Conservation (phyloP, 495 filamentous ascomycete species). For the Cryomyces antarcticus region DNA sequence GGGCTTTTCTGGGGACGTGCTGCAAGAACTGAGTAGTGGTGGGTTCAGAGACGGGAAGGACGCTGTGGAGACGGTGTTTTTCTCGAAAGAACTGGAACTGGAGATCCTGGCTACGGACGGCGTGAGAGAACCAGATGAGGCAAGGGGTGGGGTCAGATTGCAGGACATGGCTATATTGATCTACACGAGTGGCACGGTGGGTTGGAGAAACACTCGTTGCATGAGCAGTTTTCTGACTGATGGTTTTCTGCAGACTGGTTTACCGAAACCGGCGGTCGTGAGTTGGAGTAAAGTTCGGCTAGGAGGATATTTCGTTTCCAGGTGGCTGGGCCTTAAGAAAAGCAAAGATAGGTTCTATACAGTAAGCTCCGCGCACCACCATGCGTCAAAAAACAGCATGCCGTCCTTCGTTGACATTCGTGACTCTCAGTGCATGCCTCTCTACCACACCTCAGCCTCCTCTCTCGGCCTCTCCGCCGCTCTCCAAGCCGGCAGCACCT, state of each 20-base stretch:
- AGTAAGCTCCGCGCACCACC: slow-evolving; percentile 21
- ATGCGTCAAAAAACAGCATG: slow-evolving; percentile 3
- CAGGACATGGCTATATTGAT: slow-evolving; percentile 55
- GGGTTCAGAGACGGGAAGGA: slow-evolving; percentile 1
- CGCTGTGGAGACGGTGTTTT: slow-evolving; percentile 3
- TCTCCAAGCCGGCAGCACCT: slow-evolving; percentile 38
- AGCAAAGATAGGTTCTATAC: slow-evolving; percentile 59
- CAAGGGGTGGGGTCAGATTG: slow-evolving; percentile 27
- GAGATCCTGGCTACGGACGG: slow-evolving; percentile 36
- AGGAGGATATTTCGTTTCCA: slow-evolving; percentile 30
- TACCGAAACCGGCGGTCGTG: slow-evolving; percentile 80
- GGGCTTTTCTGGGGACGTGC: slow-evolving; percentile 26
- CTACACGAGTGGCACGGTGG: slow-evolving; percentile 57
- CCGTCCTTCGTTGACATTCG: background rate
- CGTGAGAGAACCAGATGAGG: slow-evolving; percentile 40
- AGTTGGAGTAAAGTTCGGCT: slow-evolving; percentile 48
- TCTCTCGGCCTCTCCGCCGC: slow-evolving; percentile 45
- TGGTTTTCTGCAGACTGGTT: slow-evolving; percentile 31
- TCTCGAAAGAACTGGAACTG: background rate
- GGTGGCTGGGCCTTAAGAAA: slow-evolving; percentile 35
- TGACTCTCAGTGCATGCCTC: slow-evolving; percentile 53
- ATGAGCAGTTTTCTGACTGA: no score
- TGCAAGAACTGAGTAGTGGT: slow-evolving; percentile 17
- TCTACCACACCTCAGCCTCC: slow-evolving; percentile 76
- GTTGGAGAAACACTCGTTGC: no score